Percentiles rank a stretch among this genome's conserved stretches.
Conservation (phyloP, 2,329 filamentous ascomycete genomes). For the Diaporthe sp. region DNA sequence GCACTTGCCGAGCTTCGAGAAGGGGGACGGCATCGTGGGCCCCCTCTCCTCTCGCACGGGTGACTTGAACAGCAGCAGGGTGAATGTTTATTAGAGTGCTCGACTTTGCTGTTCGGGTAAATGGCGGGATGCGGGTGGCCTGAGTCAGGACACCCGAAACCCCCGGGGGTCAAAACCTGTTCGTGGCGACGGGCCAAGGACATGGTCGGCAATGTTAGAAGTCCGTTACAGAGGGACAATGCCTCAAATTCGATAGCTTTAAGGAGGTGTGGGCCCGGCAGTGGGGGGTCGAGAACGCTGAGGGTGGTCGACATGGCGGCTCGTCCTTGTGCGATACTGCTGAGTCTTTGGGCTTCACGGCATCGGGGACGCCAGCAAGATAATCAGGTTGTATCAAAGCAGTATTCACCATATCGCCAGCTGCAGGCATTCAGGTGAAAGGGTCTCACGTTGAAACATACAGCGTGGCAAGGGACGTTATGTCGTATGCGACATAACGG, state of each 20-base stretch:
- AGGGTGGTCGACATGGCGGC: background rate
- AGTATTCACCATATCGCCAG: background rate
- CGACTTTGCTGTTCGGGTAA: background rate
- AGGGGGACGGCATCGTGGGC: background rate
- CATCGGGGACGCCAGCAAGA: background rate
- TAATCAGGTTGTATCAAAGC: slow-evolving; percentile 2
- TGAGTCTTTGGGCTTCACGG: background rate
- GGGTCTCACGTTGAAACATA: slow-evolving; percentile 15
- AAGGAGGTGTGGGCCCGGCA: slow-evolving; percentile 27
- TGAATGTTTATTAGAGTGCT: slow-evolving; percentile 2
- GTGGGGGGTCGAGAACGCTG: background rate
- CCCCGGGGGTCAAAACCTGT: slow-evolving; percentile 21
- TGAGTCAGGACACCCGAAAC: slow-evolving; percentile 22
- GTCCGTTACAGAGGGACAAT: background rate
- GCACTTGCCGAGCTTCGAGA: slow-evolving; percentile 28
- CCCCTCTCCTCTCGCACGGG: slow-evolving; percentile 6
- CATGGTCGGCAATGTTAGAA: background rate
- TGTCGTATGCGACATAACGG: background rate
- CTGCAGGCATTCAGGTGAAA: background rate
- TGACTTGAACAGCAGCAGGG: background rate
- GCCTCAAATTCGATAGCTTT: background rate
- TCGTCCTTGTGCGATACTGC: background rate
- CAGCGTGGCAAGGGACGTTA: slow-evolving; percentile 2
- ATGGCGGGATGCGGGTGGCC: background rate
- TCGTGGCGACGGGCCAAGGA: slow-evolving; percentile 22